Evolutionary conservation across 2,329 filamentous ascomycete species (phyloP).

Genomic region (Diaporthe ampelina): DNA sequence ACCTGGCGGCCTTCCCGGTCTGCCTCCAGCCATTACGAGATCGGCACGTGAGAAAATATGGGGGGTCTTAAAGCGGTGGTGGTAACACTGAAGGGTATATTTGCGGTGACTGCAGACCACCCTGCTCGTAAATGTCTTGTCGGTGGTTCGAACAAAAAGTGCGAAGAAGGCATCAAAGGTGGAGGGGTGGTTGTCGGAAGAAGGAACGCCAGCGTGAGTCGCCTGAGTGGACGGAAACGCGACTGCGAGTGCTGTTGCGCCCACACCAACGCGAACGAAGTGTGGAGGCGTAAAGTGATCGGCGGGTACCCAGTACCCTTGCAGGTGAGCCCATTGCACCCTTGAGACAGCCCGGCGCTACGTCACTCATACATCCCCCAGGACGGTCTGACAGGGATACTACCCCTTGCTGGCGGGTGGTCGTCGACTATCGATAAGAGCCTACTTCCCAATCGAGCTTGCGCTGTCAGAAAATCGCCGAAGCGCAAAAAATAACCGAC

Average conservation of each 20-base stretch:
- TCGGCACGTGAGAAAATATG: background rate
- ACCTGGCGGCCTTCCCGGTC: constrained; percentile 31
- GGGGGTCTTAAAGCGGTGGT: background rate
- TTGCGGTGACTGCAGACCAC: background rate
- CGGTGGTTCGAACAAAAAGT: background rate
- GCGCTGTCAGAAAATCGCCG: constrained; percentile 27
- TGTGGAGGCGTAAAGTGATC: constrained; percentile 33
- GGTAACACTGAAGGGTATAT: background rate
- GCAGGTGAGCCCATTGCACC: constrained; percentile 7
- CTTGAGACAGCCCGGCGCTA: background rate
- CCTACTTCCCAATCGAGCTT: background rate
- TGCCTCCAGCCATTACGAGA: constrained; percentile 29
- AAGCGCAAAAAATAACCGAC: constrained; percentile 33
- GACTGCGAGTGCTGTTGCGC: background rate
- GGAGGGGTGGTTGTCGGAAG: background rate
- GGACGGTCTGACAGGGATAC: background rate
- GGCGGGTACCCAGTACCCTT: constrained; percentile 23
- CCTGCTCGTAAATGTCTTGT: background rate
- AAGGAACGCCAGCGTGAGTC: background rate
- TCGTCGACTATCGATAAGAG: constrained; percentile 16
- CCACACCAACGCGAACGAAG: constrained; percentile 11
- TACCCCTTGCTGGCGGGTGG: background rate
- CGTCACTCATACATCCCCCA: background rate
- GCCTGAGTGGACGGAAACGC: constrained; percentile 11
- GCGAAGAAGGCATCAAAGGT: background rate